Evolutionary conservation across 345 rosid species (phyloP).

Genomic region (Boechera divaricarpa): DNA sequence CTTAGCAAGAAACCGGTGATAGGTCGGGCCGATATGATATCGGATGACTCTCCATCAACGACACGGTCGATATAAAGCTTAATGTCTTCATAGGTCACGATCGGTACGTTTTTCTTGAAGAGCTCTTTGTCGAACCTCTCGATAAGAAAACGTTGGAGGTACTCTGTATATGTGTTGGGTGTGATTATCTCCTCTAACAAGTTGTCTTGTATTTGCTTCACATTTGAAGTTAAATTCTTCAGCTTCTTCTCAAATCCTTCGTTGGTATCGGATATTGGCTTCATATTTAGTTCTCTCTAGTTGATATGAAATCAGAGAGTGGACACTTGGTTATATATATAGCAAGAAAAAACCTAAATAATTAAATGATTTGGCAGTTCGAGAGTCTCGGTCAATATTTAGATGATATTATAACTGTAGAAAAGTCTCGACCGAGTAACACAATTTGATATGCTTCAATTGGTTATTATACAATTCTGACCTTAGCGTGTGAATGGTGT

Average conservation of each 20-base stretch:
- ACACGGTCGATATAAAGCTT: slow-evolving; percentile 71
- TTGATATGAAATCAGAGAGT: slow-evolving; percentile 14
- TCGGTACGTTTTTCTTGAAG: slow-evolving; percentile 72
- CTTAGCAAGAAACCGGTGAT: slow-evolving; percentile 90
- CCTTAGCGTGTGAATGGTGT: slow-evolving; percentile 27
- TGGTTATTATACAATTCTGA: slow-evolving; percentile 4
- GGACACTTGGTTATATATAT: slow-evolving; percentile 27
- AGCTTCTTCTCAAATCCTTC: slow-evolving; percentile 52
- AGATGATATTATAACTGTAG: neutral
- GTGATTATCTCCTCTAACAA: slow-evolving; percentile 60
- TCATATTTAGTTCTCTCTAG: slow-evolving; percentile 38
- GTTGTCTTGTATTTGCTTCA: slow-evolving; percentile 55
- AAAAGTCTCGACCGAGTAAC: slow-evolving; percentile 20
- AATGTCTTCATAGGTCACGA: slow-evolving; percentile 82
- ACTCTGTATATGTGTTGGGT: slow-evolving; percentile 61
- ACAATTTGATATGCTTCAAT: slow-evolving; percentile 15
- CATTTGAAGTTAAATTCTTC: slow-evolving; percentile 68
- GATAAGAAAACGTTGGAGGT: slow-evolving; percentile 56
- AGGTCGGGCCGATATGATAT: slow-evolving; percentile 69
- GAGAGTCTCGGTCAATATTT: slow-evolving; percentile 30
- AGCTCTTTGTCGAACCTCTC: slow-evolving; percentile 52
- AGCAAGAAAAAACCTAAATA: slow-evolving; percentile 17
- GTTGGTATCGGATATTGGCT: slow-evolving; percentile 21
- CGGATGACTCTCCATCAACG: slow-evolving; percentile 69
- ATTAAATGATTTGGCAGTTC: neutral